A percentile compares a stretch with the other conserved stretches of the same genome.
Evolutionary conservation across 176 grass and related monocot species (phyloP).

Genomic region (Carex littledalei): DNA sequence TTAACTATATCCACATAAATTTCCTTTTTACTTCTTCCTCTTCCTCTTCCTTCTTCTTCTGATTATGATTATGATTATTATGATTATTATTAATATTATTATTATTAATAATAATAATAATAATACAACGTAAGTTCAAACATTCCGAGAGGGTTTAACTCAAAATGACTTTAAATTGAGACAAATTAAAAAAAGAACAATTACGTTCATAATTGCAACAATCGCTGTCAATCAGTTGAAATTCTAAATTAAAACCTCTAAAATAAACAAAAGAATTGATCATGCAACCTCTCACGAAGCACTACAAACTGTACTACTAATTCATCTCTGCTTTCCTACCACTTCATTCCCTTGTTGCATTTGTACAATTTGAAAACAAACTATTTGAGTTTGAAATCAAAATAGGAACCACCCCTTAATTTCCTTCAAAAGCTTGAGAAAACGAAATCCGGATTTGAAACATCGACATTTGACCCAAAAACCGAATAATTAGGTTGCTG

Average conservation of each 20-base stretch:
- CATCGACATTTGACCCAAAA: slow-evolving; percentile 15
- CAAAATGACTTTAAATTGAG: background rate
- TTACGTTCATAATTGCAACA: background rate
- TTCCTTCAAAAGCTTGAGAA: slow-evolving; percentile 17
- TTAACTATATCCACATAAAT: background rate
- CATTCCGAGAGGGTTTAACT: background rate
- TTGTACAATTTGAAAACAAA: background rate
- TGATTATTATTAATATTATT: no score
- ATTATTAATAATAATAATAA: no score
- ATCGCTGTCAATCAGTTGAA: background rate
- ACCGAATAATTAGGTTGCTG: background rate
- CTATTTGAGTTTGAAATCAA: background rate
- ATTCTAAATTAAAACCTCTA: background rate
- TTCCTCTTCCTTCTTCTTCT: background rate
- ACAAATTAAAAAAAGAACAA: background rate
- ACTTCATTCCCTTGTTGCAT: background rate
- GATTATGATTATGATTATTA: no score
- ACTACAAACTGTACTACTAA: background rate
- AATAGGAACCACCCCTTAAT: background rate
- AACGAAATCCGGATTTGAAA: slow-evolving; percentile 13
- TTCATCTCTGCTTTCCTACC: background rate
- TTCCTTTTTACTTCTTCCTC: background rate
- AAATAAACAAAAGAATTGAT: background rate
- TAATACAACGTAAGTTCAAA: background rate
- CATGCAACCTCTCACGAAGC: background rate